Base-by-base conservation (phyloP, 768 basidiomycete genomes). In the Xerocomellus chrysenteron region DNA sequence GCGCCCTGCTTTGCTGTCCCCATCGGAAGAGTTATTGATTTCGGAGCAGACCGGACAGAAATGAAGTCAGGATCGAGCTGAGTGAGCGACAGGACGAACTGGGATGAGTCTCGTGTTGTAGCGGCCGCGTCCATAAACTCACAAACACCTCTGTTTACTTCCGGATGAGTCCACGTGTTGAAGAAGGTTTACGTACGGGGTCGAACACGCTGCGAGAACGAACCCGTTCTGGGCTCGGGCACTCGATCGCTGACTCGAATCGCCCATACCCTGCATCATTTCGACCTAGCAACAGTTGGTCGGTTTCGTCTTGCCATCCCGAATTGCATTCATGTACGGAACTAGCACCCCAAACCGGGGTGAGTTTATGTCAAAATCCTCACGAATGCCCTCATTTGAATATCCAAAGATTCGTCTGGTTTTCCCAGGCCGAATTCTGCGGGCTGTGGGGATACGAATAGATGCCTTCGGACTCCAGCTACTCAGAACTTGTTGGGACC, bases 241-340 rank as follows among this genome's bases (percentile, higher is more conserved):
- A 64, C 57, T 56, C 65, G 62, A 68, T 68, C 66, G 57, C 50
- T 61, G 59, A 66, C 68, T 59, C 58, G 45, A 64, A 70, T 60
- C 62, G 58, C 47, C 52, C 48, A 51, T 54, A 21, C 50, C 41
- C 44, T 36, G 50, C 57, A 63, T 58, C 62, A 58, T 41, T 60
- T 53, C 47, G 56, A 55, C 66, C 47, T 71, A 21, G 62, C 67
- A 69, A 71, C 68, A 32, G 54, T 52, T 56, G 28, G 59, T 56
- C 52, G 30, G 39, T 51, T 45, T 65, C 44, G 21, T 51, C 50
- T 40, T n/a, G 43, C 42, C 32, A 36, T 48, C 52, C 49, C 52
- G 33, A 57, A 42, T 46, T 48, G n/a, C 21, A 45, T 45, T 56
- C 57, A 46, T 24, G 50, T 39, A 51, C 59, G 65, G 55, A 55